Evolutionary conservation across 164 flowering plant species (phyloP).

Genomic region (Magnolia sinica): DNA sequence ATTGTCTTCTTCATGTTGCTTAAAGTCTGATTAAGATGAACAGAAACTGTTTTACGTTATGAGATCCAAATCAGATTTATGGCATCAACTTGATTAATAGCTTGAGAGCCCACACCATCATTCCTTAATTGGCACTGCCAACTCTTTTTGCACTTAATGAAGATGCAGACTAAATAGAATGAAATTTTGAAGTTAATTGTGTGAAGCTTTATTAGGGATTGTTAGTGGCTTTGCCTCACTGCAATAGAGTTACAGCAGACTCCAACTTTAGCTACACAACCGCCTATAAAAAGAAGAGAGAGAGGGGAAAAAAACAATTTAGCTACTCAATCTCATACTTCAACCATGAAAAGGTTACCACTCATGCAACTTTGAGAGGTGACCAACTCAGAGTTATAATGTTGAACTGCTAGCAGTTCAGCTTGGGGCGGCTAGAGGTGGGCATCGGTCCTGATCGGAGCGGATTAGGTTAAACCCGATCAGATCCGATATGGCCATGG

Average conservation of each 20-base stretch:
- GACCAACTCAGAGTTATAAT: not conserved
- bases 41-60: not conserved
- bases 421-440: not conserved
- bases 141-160: not conserved
- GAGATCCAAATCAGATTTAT: not conserved
- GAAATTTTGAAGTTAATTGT: not conserved
- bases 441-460: too few species aligned
- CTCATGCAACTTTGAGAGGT: not conserved
- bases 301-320: too few species aligned
- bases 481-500: too few species aligned
- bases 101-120: not conserved
- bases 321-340: too few species aligned
- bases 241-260: too few species aligned
- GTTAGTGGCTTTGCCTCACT: not conserved
- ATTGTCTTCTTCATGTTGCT: too few species aligned
- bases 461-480: too few species aligned
- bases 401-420: not conserved
- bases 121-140: not conserved
- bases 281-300: too few species aligned
- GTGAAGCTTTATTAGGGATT: not conserved
- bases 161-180: not conserved
- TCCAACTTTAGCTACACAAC: too few species aligned
- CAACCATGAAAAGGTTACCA: too few species aligned
- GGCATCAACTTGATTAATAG: not conserved
- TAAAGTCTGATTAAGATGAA: not conserved